Percentiles rank a stretch among this genome's conserved stretches.
phyloP scores from a whole-genome alignment of 2,329 filamentous ascomycete species.

The Fusarium neocosmosporiellum region DNA sequence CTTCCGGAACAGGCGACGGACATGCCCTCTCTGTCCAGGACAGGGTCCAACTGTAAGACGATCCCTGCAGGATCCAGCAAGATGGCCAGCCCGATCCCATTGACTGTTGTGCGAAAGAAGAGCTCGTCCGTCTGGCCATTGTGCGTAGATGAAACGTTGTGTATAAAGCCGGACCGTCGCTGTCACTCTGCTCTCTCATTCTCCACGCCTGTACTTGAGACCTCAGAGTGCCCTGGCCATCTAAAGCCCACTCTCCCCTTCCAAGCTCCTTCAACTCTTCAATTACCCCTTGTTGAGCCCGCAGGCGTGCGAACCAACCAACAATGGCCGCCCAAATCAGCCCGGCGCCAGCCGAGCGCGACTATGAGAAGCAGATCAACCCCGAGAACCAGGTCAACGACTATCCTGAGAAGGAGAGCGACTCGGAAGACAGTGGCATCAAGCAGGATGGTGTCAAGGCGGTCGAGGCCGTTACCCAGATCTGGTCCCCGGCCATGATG shows the following conservation, averaged over 20 bases:
- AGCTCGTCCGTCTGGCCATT: neutral
- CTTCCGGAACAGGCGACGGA: constrained; percentile 16
- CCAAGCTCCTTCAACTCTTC: neutral
- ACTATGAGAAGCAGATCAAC: constrained; percentile 34
- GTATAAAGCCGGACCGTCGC: constrained; percentile 23
- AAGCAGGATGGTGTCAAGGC: constrained; percentile 53
- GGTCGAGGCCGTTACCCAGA: constrained; percentile 53
- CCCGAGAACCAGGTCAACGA: constrained; percentile 14
- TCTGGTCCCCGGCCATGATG: constrained; percentile 53
- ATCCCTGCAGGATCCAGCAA: constrained; percentile 1
- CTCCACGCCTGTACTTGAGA: constrained; percentile 10
- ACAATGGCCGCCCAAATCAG: constrained; percentile 11
- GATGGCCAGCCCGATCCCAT: constrained; percentile 5
- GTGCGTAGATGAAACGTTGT: constrained; percentile 13
- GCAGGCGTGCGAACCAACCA: neutral
- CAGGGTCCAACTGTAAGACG: neutral
- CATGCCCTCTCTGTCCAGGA: neutral
- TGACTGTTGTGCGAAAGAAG: neutral
- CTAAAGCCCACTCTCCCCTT: neutral
- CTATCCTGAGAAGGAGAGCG: constrained; percentile 22
- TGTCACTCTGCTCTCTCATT: neutral
- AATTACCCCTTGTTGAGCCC: neutral
- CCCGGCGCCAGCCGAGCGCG: constrained; percentile 9
- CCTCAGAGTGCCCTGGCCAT: neutral
- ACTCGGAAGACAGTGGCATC: constrained; percentile 36